These are phyloP conservation scores for Naganishia albida DNA, from an alignment of 1,284 basidiomycete genomes.

Conservation along the genomic window DNA sequence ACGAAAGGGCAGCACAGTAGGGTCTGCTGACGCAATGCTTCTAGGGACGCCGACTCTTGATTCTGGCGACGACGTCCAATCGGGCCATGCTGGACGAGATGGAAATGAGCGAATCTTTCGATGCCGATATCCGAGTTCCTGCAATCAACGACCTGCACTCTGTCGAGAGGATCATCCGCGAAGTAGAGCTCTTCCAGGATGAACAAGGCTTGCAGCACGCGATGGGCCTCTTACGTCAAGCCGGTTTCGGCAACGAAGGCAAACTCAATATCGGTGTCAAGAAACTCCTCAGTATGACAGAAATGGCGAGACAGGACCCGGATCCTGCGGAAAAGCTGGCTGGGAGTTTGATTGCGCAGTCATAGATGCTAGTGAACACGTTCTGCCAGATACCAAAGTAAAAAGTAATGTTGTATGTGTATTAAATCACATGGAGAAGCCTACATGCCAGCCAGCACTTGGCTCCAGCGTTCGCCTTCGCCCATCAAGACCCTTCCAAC, in stretches of 20 bases:
- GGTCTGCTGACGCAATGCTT: background rate
- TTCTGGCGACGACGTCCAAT: conserved; percentile 90
- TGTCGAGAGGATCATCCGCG: conserved; percentile 77
- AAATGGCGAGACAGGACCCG: conserved; percentile 96
- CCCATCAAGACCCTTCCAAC: conserved; percentile 54
- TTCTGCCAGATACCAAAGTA: background rate
- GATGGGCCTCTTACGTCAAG: conserved; percentile 69
- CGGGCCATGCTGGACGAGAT: conserved; percentile 85
- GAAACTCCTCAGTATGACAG: conserved; percentile 85
- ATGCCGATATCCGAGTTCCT: conserved; percentile 82
- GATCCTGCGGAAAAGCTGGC: conserved; percentile 73
- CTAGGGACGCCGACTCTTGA: conserved; percentile 83
- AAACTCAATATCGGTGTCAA: conserved; percentile 85
- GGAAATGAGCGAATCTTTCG: conserved; percentile 84
- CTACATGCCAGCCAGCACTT: conserved; percentile 48
- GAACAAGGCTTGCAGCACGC: conserved; percentile 60
- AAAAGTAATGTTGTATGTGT: conserved; percentile 23
- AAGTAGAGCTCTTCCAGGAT: conserved; percentile 74
- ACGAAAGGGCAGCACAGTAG: background rate
- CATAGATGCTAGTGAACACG: background rate
- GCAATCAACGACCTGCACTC: conserved; percentile 73
- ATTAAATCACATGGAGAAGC: background rate
- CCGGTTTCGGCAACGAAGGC: conserved; percentile 67
- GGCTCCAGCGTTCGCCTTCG: conserved; percentile 52
- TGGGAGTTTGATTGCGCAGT: conserved; percentile 61